Percentiles rank a stretch among this genome's conserved stretches.
Conservation (phyloP, 139 green algal species). For the Raphidocelis subcapitata region DNA sequence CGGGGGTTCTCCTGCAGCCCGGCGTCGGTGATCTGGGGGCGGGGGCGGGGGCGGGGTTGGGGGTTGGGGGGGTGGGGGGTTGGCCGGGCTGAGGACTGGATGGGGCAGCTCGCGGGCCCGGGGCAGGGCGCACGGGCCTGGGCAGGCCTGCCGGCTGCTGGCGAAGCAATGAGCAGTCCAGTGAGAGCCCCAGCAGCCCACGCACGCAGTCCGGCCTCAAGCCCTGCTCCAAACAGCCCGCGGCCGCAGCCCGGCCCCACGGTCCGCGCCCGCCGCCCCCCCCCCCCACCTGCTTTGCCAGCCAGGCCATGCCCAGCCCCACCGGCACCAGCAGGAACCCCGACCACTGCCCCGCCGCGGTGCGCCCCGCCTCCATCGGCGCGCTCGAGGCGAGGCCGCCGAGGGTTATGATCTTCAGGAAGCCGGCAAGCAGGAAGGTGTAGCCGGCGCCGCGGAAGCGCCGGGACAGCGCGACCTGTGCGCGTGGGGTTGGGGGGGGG, state of each 20-base stretch:
- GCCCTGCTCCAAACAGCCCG: too few species aligned
- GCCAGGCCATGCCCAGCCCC: conserved; percentile 27
- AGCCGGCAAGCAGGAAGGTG: conserved; percentile 62
- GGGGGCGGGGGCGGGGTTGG: background rate
- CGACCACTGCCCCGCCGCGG: conserved; percentile 38
- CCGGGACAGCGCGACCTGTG: conserved; percentile 42
- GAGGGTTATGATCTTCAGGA: conserved; percentile 60
- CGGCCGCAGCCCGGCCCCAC: too few species aligned
- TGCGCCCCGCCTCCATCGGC: conserved; percentile 37
- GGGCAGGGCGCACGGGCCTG: too few species aligned
- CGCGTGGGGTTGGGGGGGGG: too few species aligned
- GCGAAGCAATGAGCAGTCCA: too few species aligned
- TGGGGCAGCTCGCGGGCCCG: too few species aligned
- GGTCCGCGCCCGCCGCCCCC: background rate
- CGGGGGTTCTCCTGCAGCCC: conserved; percentile 28
- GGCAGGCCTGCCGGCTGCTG: too few species aligned
- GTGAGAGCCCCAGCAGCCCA: too few species aligned
- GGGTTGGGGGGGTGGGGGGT: background rate
- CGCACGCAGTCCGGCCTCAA: too few species aligned
- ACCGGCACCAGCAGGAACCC: conserved; percentile 49
- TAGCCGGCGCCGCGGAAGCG: conserved; percentile 32
- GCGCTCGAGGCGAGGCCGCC: conserved; percentile 35
- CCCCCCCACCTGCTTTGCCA: conserved; percentile 15
- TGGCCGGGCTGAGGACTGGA: background rate
- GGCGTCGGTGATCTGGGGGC: conserved; percentile 13